Evolutionary conservation across 352 stramenopile species (phyloP).

Genomic region (Nothophytophthora sp.): DNA sequence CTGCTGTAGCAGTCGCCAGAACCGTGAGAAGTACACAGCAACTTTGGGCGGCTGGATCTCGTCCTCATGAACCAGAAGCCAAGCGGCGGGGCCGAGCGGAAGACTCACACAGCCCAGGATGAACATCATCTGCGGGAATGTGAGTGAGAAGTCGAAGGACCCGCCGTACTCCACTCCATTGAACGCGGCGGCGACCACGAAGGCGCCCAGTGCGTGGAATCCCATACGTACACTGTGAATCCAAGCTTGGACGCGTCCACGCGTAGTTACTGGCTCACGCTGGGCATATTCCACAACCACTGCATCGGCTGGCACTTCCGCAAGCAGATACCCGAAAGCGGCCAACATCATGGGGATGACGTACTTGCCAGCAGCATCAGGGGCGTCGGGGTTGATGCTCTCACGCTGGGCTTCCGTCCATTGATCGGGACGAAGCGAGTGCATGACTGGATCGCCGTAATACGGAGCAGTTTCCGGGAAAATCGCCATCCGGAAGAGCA

Average conservation of each 20-base stretch:
- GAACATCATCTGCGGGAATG: constrained; percentile 33
- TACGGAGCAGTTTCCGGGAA: constrained; percentile 19
- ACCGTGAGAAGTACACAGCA: constrained; percentile 20
- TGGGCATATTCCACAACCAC: constrained; percentile 48
- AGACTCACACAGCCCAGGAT: constrained; percentile 16
- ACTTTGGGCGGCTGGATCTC: constrained; percentile 7
- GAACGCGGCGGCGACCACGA: constrained; percentile 31
- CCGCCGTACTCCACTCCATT: constrained; percentile 37
- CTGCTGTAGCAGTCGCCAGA: constrained; percentile 45
- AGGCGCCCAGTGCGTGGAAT: constrained; percentile 25
- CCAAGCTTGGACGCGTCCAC: constrained; percentile 33
- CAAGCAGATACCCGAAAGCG: constrained; percentile 39
- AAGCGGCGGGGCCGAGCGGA: constrained; percentile 20
- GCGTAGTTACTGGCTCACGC: constrained; percentile 30
- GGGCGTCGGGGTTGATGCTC: constrained; percentile 20
- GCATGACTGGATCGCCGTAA: constrained; percentile 23
- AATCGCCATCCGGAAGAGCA: constrained; percentile 28
- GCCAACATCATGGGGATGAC: constrained; percentile 46
- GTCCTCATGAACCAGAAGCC: constrained; percentile 20
- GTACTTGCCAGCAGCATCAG: constrained; percentile 25
- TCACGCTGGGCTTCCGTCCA: constrained; percentile 17
- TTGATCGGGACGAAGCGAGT: constrained; percentile 11
- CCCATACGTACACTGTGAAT: constrained; percentile 35
- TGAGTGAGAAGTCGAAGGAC: constrained; percentile 28
- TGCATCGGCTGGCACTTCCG: constrained; percentile 43